Base-by-base conservation (phyloP, 805 yeast genomes). In the Lipomyces sp. region DNA sequence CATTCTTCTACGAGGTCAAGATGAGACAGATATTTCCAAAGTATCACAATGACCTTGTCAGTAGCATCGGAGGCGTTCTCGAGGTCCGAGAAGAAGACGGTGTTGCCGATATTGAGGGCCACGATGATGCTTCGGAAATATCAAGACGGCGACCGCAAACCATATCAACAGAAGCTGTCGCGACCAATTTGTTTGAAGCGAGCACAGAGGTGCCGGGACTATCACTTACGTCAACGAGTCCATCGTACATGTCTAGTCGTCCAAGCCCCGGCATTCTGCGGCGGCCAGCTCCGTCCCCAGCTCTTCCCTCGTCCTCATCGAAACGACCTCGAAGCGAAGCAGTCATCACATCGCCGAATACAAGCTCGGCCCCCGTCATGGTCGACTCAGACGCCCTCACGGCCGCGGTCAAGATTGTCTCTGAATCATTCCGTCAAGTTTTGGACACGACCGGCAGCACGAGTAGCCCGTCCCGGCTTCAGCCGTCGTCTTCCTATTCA, bases 11-110 rank as follows among this genome's bases (percentile, higher is more conserved):
- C 36, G 57, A 53, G 29, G 45, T 42, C 7, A 29, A 18, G 19
- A 49, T 53, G 57, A 35, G 44, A 13, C 26, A 37, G 21, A 29
- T 49, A 6, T 49, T 49, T 18, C 50, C 57, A 18, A 37, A 39
- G 13, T 43, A 38, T 24, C 16, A 40, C n/a, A 4, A 22, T n/a
- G 49, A 35, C 19, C 33, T n/a, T n/a, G n/a, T n/a, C n/a, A n/a
- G n/a, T n/a, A 26, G 29, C 29, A 26, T 26, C 29, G 29, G 6
- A 6, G 29, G 29, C 29, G 10, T 26, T 10, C 10, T 26, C 10
- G 29, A 26, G 10, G 29, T 26, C 29, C n/a, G n/a, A n/a, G n/a
- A n/a, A n/a, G n/a, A n/a, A n/a, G 29, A 26, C 29, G 29, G 10
- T 6, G 29, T 7, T 10, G 10, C 10, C 10, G 29, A 26, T 26